Percentiles rank a stretch among this genome's conserved stretches.
These are phyloP conservation scores for Plenodomus biglobosus DNA, from an alignment of 2,329 filamentous ascomycete genomes.

Conservation along the genomic window DNA sequence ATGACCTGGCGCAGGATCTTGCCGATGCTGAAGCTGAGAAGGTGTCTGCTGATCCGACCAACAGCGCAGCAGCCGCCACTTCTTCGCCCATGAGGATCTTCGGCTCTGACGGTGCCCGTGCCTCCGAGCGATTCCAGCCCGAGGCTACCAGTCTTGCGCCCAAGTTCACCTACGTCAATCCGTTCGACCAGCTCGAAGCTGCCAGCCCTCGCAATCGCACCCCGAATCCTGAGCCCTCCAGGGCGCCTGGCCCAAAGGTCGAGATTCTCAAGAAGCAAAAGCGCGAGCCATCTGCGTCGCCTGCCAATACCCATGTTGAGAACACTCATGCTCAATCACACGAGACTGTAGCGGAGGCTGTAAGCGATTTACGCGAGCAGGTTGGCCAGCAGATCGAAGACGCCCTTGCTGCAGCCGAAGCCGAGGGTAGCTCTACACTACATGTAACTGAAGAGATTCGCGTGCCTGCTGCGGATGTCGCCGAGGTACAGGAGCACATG, in stretches of 20 bases:
- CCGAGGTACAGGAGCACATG: slow-evolving; percentile 58
- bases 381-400: slow-evolving; percentile 65
- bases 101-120: slow-evolving; percentile 46
- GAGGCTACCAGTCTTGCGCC: slow-evolving; percentile 38
- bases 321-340: slow-evolving; percentile 31
- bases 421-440: slow-evolving; percentile 36
- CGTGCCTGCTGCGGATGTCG: slow-evolving; percentile 49
- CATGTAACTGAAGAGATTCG: slow-evolving; percentile 52
- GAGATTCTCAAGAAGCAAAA: slow-evolving; percentile 52
- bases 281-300: slow-evolving; percentile 44
- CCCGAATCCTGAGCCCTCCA: slow-evolving; percentile 27
- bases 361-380: slow-evolving; percentile 65
- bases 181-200: slow-evolving; percentile 69
- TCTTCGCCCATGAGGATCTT: slow-evolving; percentile 38
- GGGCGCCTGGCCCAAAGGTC: slow-evolving; percentile 39
- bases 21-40: slow-evolving; percentile 49
- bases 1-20: slow-evolving; percentile 50
- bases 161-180: slow-evolving; percentile 71
- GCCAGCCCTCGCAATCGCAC: slow-evolving; percentile 62
- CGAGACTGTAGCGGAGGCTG: slow-evolving; percentile 71
- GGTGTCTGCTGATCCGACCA: slow-evolving; percentile 37
- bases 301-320: slow-evolving; percentile 18
- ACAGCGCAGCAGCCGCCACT: slow-evolving; percentile 22
- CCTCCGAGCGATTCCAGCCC: slow-evolving; percentile 38
- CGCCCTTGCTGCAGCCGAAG: slow-evolving; percentile 57